Conservation (phyloP, 768 basidiomycete species). For the Zangia roseola region DNA sequence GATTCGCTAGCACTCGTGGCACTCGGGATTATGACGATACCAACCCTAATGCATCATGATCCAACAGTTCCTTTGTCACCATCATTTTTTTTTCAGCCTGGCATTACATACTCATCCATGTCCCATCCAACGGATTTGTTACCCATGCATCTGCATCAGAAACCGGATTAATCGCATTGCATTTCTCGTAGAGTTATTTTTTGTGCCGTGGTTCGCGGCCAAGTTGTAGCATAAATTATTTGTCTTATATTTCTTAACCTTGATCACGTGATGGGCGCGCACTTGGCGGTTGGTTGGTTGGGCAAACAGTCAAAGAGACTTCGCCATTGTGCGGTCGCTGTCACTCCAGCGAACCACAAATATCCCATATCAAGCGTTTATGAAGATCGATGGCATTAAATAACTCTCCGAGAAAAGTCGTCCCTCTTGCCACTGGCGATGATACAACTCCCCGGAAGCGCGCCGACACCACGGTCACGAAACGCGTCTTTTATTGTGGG, state of each 20-base stretch:
- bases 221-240: not conserved
- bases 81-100: constrained; percentile 3
- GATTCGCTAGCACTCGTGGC: constrained; percentile 29
- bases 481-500: constrained; percentile 85
- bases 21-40: constrained; percentile 11
- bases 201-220: constrained; percentile 5
- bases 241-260: constrained; percentile 1
- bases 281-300: constrained; percentile 6
- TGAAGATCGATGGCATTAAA: constrained; percentile 56
- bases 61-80: not conserved
- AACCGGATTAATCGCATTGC: constrained; percentile 11
- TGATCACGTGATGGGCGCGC: constrained; percentile 30
- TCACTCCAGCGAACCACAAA: constrained; percentile 3
- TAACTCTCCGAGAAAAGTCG: constrained; percentile 68
- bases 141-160: constrained; percentile 1
- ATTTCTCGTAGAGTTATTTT: constrained; percentile 11
- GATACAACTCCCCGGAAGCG: constrained; percentile 47
- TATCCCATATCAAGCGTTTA: constrained; percentile 11
- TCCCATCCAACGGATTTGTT: constrained; percentile 6
- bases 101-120: constrained; percentile 18
- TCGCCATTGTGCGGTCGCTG: not conserved
- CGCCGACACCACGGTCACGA: constrained; percentile 49
- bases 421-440: constrained; percentile 72
- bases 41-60: constrained; percentile 8
- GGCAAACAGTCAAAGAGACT: not conserved